phyloP scores from a whole-genome alignment of 2,329 filamentous ascomycete genomes.

The Geosmithia flava region DNA sequence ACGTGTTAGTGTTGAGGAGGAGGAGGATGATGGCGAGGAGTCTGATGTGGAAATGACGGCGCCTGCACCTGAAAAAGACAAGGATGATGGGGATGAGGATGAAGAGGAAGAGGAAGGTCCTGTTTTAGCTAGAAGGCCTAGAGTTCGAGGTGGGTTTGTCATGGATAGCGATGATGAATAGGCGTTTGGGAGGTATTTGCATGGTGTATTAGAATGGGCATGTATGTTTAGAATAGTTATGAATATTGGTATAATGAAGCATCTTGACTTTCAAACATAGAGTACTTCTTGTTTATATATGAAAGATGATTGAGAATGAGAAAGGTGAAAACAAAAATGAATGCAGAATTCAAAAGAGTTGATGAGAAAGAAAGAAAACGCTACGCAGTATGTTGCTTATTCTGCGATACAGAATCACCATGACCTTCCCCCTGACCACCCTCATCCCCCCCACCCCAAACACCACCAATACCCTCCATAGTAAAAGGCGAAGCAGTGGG shows the following conservation, averaged over 20 bases:
- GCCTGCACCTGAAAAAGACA: constrained; percentile 8
- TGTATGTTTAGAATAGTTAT: neutral
- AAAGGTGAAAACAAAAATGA: neutral
- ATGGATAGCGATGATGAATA: constrained; percentile 47
- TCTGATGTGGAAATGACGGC: constrained; percentile 8
- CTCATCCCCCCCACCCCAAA: constrained; percentile 30
- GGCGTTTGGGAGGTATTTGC: constrained; percentile 6
- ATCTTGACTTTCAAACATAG: no score
- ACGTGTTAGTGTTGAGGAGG: constrained; percentile 16
- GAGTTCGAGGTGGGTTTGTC: constrained; percentile 40
- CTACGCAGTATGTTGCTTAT: neutral
- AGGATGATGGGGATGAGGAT: constrained; percentile 26
- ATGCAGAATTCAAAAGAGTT: neutral
- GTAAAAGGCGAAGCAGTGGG: constrained; percentile 64
- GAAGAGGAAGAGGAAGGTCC: constrained; percentile 18
- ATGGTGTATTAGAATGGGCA: no score
- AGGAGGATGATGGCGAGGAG: constrained; percentile 12
- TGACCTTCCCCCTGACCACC: constrained; percentile 2
- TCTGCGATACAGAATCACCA: neutral
- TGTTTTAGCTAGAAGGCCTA: constrained; percentile 22
- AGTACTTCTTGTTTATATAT: no score
- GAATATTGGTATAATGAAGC: no score
- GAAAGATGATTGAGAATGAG: neutral
- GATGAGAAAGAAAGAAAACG: neutral
- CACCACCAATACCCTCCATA: constrained; percentile 63